Evolutionary conservation across 1,139 yeast genomes (phyloP).

Genomic region (Taphrina wiesneri): DNA sequence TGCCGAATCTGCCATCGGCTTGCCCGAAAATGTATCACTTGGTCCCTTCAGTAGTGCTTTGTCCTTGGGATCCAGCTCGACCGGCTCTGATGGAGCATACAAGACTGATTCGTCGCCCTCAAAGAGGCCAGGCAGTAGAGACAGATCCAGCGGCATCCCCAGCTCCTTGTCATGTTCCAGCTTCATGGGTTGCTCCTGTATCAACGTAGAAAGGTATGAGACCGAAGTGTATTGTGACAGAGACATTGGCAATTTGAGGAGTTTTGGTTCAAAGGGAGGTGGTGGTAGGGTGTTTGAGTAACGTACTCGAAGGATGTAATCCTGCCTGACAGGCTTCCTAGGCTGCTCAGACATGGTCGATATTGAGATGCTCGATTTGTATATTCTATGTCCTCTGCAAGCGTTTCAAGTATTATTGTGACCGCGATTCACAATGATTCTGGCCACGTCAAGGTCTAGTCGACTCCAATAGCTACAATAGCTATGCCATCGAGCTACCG

Average conservation of each 20-base stretch:
- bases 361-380: too few relatives aligned
- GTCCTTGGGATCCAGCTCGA: conserved; percentile 69
- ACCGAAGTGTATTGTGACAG: conserved; percentile 56
- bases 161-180: conserved; percentile 70
- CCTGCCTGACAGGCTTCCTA: conserved; percentile 53
- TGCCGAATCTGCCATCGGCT: conserved; percentile 59
- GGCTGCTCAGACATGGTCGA: conserved; percentile 18
- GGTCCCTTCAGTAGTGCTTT: conserved; percentile 79
- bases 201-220: conserved; percentile 67
- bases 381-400: too few relatives aligned
- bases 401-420: too few relatives aligned
- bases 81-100: conserved; percentile 40
- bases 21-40: conserved; percentile 51
- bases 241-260: conserved; percentile 57
- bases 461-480: background rate
- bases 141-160: conserved; percentile 78
- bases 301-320: conserved; percentile 81
- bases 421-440: background rate
- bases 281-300: conserved; percentile 89
- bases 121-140: conserved; percentile 66
- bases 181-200: conserved; percentile 69
- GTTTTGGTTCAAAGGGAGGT: conserved; percentile 88
- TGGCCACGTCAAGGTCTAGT: background rate
- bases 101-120: conserved; percentile 60
- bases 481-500: too few relatives aligned